A percentile compares a stretch with the other conserved stretches of the same genome.
Evolutionary conservation across 768 basidiomycete species (phyloP).

Genomic region (Russula sp.): DNA sequence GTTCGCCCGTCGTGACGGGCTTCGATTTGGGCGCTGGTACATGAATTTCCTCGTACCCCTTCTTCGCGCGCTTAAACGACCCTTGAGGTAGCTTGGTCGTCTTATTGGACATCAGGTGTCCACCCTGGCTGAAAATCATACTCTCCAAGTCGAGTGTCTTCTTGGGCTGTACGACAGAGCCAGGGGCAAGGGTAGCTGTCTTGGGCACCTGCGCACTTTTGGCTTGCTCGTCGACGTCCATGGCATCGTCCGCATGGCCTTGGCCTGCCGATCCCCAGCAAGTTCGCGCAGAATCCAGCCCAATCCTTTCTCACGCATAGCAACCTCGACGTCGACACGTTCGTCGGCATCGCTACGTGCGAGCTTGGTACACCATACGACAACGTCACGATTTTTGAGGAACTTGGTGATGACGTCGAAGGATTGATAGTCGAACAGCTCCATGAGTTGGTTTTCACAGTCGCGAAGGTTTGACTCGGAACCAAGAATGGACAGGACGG

Average conservation of each 20-base stretch:
- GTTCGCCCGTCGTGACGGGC: slow-evolving; percentile 56
- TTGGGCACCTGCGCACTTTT: slow-evolving; percentile 55
- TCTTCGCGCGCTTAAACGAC: slow-evolving; percentile 93
- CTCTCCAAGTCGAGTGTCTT: slow-evolving; percentile 83
- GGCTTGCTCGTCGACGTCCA: slow-evolving; percentile 72
- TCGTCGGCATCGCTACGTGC: slow-evolving; percentile 87
- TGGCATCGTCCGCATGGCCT: slow-evolving; percentile 54
- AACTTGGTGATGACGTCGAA: slow-evolving; percentile 89
- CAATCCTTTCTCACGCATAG: slow-evolving; percentile 95
- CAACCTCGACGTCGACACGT: slow-evolving; percentile 90
- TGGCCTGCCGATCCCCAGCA: slow-evolving; percentile 72
- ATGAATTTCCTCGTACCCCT: slow-evolving; percentile 98
- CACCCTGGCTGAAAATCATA: slow-evolving; percentile 96
- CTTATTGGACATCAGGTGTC: slow-evolving; percentile 97
- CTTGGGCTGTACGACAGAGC: slow-evolving; percentile 83
- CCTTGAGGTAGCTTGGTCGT: slow-evolving; percentile 97
- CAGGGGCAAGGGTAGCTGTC: slow-evolving; percentile 84
- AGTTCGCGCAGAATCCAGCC: slow-evolving; percentile 94
- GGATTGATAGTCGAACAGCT: slow-evolving; percentile 89
- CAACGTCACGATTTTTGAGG: slow-evolving; percentile 91
- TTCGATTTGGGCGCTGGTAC: slow-evolving; percentile 90
- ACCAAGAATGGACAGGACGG: slow-evolving; percentile 79
- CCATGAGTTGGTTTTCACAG: slow-evolving; percentile 95
- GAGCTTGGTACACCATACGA: slow-evolving; percentile 98
- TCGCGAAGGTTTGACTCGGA: slow-evolving; percentile 88